Conservation (phyloP, 2,329 filamentous ascomycete species). For the Sarocladium strictum region DNA sequence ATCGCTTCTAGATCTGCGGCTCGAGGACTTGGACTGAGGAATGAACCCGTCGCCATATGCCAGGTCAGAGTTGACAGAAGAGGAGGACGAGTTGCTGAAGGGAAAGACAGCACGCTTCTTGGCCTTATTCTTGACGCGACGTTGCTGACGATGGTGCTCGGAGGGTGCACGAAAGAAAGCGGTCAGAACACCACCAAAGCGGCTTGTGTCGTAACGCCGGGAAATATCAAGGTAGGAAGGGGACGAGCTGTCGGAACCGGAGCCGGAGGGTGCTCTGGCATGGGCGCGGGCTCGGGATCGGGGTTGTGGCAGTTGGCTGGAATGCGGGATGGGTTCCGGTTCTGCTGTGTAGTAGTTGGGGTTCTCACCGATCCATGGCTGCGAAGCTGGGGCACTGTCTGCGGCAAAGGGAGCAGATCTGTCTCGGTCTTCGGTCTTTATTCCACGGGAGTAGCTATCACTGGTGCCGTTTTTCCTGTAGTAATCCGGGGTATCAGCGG, state of each 20-base stretch:
- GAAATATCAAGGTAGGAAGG: constrained; percentile 64
- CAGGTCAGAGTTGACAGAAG: constrained; percentile 61
- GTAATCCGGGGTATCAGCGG: constrained; percentile 1
- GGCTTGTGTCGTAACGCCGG: constrained; percentile 38
- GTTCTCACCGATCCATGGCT: constrained; percentile 11
- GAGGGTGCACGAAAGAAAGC: constrained; percentile 60
- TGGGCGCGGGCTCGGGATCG: constrained; percentile 14
- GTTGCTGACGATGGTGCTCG: constrained; percentile 40
- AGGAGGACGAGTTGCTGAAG: constrained; percentile 59
- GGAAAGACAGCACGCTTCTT: constrained; percentile 50
- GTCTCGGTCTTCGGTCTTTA: constrained; percentile 8
- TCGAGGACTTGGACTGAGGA: constrained; percentile 26
- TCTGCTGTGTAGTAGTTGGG: constrained; percentile 14
- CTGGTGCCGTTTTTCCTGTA: not conserved
- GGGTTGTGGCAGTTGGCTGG: constrained; percentile 11
- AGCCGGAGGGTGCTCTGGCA: constrained; percentile 27
- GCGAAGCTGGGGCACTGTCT: constrained; percentile 10
- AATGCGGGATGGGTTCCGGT: constrained; percentile 12
- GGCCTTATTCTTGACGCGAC: constrained; percentile 36
- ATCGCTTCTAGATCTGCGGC: constrained; percentile 8
- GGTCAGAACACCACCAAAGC: constrained; percentile 49
- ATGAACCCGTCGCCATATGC: constrained; percentile 60
- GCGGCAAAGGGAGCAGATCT: constrained; percentile 9
- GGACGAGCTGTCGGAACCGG: constrained; percentile 39
- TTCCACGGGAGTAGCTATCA: constrained; percentile 3